Base-by-base conservation (phyloP, 192 early-diverging fungal species). In the Rhizophlyctis rosea region DNA sequence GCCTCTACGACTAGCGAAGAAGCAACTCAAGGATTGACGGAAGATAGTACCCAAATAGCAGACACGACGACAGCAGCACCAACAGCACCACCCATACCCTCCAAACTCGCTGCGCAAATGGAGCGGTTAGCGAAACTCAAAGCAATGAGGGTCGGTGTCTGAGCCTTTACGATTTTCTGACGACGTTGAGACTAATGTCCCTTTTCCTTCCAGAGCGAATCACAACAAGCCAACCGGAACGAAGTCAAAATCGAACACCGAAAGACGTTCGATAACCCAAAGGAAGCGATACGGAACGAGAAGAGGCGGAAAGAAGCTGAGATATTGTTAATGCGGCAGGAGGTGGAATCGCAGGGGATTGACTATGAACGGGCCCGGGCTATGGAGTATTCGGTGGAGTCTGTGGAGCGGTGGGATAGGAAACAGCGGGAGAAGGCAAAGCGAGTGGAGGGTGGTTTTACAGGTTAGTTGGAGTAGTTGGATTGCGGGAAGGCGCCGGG, bases 321-420 rank as follows among this genome's bases (percentile, higher is more conserved):
- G 51, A 86, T 87, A 28, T 63, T 90, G n/a, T 60, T 86, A 7
- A 0, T 16, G 2, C 18, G 18, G 59, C 59, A 48, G 59, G 1
- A 57, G 1, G 9, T 2, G 34, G 24, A 36, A 24, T 57, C 16
- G 56, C 30, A 35, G 32, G 16, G 32, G 56, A 35, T 34, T 1
- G 93, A 97, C 64, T 92, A 89, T 61, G 93, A 95, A 63, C 81
- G 96, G 33, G 76, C 81, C 2, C 79, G 88, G 54, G 88, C 87
- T 50, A 84, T 90, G 87, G 77, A 86, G 18, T 97, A 94, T 62
- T 89, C 92, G 18, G 86, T 87, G 9, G 91, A 95, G 57, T 81
- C 82, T 16, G 93, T 95, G 0, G 90, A 94, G 63, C 76, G 74
- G 28, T 94, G 91, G 90, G 84, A 93, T 34, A 82, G 87, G 68